These are phyloP conservation scores for Carnegiea gigantea DNA, from an alignment of 179 eudicot genomes.

Conservation along the genomic window DNA sequence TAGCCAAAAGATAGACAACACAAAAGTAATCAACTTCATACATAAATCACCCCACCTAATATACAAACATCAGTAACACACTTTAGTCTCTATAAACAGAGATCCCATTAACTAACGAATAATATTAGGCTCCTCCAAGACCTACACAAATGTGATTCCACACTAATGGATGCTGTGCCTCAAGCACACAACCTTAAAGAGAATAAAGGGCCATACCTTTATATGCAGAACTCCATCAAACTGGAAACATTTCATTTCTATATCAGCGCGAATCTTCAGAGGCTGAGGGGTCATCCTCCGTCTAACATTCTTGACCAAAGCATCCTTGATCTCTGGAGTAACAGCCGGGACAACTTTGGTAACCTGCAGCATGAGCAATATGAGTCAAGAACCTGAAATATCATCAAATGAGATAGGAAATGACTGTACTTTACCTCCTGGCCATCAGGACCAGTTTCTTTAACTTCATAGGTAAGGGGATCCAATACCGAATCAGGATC, in stretches of 20 bases:
- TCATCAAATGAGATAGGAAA: background rate
- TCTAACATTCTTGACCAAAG: conserved; percentile 56
- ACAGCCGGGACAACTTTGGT: conserved; percentile 71
- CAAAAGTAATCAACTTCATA: background rate
- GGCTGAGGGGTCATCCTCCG: conserved; percentile 93
- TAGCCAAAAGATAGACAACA: background rate
- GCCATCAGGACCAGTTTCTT: conserved; percentile 86
- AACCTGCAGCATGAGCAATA: conserved; percentile 35
- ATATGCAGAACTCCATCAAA: conserved; percentile 88
- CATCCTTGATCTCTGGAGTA: conserved; percentile 73
- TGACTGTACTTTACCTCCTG: conserved; percentile 56
- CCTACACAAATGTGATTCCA: background rate
- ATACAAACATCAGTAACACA: background rate
- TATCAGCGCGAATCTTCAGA: conserved; percentile 76
- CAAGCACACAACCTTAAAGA: background rate
- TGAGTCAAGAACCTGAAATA: conserved; percentile 10
- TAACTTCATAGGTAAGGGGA: conserved; percentile 78
- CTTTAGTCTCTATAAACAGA: background rate
- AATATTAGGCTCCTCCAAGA: background rate
- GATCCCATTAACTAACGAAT: background rate
- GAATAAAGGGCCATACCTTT: conserved; percentile 39
- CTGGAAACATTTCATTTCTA: conserved; percentile 82
- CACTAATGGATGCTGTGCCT: background rate
- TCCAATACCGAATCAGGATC: conserved; percentile 91
- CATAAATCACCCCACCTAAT: background rate